Evolutionary conservation across 2,329 filamentous ascomycete genomes (phyloP), one percentile per base, ranked within the genome.

Genomic region (Aspergillus transmontanensis): DNA sequence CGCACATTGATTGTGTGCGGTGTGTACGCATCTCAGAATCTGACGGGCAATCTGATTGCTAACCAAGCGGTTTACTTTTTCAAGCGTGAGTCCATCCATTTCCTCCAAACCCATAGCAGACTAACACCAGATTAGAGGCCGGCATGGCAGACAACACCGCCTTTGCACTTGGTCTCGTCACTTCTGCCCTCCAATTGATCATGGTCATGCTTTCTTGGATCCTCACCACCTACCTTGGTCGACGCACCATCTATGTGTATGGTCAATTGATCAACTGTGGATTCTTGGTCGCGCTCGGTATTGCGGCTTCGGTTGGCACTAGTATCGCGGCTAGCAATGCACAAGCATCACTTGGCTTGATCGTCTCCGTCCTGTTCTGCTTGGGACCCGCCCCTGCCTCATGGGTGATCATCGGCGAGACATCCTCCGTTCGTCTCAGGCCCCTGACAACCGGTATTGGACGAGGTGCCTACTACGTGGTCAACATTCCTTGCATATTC

Each of bases 341-440:
- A 2, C 85, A 88, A 73, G 88, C 88, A 10, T 85, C 84, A 9
- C 78, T 90, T 28, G 88, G 87, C 66, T 79, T 90, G 58, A 87
- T 90, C 68, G 81, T 90, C 71, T 90, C 88, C 32, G 85, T 90
- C 61, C 76, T 89, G 36, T 91, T 89, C 79, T 85, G 83, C 48
- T 75, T 88, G 19, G 86, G 85, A 68, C 86, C 86, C 30, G 88
- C 86, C 2, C 88, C 88, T 54, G 85, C 85, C 46, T 89, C 87
- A 11, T 90, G 85, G 83, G 85, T 87, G 77, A 87, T 90, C 68
- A 90, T 90, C 54, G 87, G 85, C 68, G 88, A 90, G 76, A 90
- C 88, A 2, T 89, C 88, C 0, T 79, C 88, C 57, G 83, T 90
- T 60, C 87, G 88, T 65, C 87, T 90, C 34, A 76, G 88, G 55